Evolutionary conservation across 495 filamentous ascomycete genomes (phyloP).

Genomic region (Massariosphaeria phaeospora): DNA sequence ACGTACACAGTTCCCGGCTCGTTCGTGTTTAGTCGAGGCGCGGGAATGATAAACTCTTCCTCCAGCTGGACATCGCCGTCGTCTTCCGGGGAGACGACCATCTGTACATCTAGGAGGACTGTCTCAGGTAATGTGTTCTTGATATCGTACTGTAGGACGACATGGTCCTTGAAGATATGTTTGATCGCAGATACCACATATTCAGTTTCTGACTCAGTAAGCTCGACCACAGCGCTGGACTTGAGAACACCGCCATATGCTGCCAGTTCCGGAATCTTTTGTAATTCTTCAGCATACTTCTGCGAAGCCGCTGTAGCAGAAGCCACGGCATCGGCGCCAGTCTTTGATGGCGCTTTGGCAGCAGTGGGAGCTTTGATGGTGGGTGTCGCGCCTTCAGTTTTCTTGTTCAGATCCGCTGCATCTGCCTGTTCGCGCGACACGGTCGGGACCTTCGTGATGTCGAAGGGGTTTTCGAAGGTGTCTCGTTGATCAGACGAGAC

Average conservation of each 20-base stretch:
- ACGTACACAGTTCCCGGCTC: slow-evolving; percentile 92
- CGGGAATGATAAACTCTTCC: slow-evolving; percentile 92
- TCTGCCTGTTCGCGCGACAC: slow-evolving; percentile 94
- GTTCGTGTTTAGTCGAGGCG: slow-evolving; percentile 70
- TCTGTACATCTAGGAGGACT: slow-evolving; percentile 83
- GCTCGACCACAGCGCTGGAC: slow-evolving; percentile 76
- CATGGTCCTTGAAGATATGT: slow-evolving; percentile 94
- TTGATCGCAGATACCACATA: slow-evolving; percentile 90
- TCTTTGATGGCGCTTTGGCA: slow-evolving; percentile 64
- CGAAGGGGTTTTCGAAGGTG: slow-evolving; percentile 80
- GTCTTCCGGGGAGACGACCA: slow-evolving; percentile 78
- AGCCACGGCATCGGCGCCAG: slow-evolving; percentile 65
- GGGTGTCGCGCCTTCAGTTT: slow-evolving; percentile 84
- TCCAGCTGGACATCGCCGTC: slow-evolving; percentile 59
- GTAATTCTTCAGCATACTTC: slow-evolving; percentile 81
- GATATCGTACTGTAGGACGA: slow-evolving; percentile 95
- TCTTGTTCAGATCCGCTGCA: slow-evolving; percentile 95
- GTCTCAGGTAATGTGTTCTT: slow-evolving; percentile 95
- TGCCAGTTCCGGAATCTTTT: slow-evolving; percentile 82
- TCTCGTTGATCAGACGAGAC: slow-evolving; percentile 84
- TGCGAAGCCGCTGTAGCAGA: slow-evolving; percentile 72
- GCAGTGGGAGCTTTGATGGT: slow-evolving; percentile 90
- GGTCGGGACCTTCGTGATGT: slow-evolving; percentile 83
- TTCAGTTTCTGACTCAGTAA: slow-evolving; percentile 96
- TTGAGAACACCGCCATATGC: slow-evolving; percentile 85